These are phyloP conservation scores for Peronospora belbahrii DNA, from an alignment of 352 stramenopile species.

Conservation along the genomic window DNA sequence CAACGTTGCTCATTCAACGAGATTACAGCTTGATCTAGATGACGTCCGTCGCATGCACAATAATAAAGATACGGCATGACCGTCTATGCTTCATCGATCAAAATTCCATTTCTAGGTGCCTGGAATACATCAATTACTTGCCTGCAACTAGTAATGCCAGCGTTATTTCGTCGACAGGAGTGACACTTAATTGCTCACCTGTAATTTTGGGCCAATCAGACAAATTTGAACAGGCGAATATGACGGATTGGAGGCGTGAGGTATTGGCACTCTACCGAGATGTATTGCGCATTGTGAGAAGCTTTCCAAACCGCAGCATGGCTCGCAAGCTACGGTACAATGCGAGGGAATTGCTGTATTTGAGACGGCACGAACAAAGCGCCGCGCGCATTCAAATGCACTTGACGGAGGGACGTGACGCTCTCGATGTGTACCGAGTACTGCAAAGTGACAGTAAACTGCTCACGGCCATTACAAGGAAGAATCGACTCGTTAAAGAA, in stretches of 20 bases:
- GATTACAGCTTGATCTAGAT: too few species aligned
- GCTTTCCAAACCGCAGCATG: constrained; percentile 54
- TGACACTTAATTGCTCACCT: too few species aligned
- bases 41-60: too few species aligned
- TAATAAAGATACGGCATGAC: too few species aligned
- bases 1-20: too few species aligned
- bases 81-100: too few species aligned
- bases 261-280: constrained; percentile 59
- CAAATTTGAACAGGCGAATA: neutral
- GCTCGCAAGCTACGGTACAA: constrained; percentile 71
- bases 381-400: constrained; percentile 29
- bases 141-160: too few species aligned
- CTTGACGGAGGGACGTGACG: constrained; percentile 44
- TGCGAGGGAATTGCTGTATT: constrained; percentile 53
- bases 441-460: constrained; percentile 37
- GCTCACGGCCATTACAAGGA: constrained; percentile 52
- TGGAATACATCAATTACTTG: too few species aligned
- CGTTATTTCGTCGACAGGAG: too few species aligned
- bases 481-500: constrained; percentile 17
- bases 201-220: constrained; percentile 16
- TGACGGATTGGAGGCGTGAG: constrained; percentile 29
- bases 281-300: constrained; percentile 38
- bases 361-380: constrained; percentile 48
- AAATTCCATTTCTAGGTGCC: too few species aligned
- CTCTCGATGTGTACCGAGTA: constrained; percentile 52